Evolutionary conservation across 2,329 filamentous ascomycete species (phyloP), one percentile per base, ranked within the genome.

Genomic region (Scopulariopsis brevicaulis): DNA sequence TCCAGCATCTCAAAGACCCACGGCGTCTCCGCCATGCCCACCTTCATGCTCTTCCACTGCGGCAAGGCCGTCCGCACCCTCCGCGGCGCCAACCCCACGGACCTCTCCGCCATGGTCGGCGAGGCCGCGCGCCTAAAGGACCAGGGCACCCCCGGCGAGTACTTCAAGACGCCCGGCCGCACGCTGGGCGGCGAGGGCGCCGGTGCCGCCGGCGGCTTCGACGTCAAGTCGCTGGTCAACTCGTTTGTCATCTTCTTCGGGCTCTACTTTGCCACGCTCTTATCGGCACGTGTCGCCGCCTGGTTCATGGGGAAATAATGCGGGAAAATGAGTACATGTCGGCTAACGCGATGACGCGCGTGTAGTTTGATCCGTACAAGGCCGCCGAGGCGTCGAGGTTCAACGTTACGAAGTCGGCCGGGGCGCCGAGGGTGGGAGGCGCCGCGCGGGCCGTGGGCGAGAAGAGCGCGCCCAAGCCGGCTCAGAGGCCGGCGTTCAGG

Each of bases 31-130:
- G 90, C 90, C 62, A 92, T 96, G 85, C 94, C 94, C 6, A 97
- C 94, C 56, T 97, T 99, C 74, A 82, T 96, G 70, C 85, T 97
- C 72, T 92, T 90, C 78, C 87, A 89, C 74, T 84, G 83, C 68
- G 86, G 86, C 65, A 77, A 80, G 63, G 83, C 86, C 65, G 80
- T 89, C 67, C 81, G 89, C 63, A 91, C 87, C 35, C 84, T 96
- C 67, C 81, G 82, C 66, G 94, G 94, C 65, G 91, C 92, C 37
- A 89, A 96, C 74, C 82, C 85, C 1, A 79, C 84, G 12, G 85
- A 84, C 56, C 83, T 99, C 51, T 87, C 85, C 40, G 80, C 84
- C 58, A 89, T 89, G 25, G 85, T 96, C 62, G 85, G 86, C 65
- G 87, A 87, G 68, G 83, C 82, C 3, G 74, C 84, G 56, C 82